Evolutionary conservation across 768 basidiomycete genomes (phyloP).

Genomic region (Serendipita sp.): DNA sequence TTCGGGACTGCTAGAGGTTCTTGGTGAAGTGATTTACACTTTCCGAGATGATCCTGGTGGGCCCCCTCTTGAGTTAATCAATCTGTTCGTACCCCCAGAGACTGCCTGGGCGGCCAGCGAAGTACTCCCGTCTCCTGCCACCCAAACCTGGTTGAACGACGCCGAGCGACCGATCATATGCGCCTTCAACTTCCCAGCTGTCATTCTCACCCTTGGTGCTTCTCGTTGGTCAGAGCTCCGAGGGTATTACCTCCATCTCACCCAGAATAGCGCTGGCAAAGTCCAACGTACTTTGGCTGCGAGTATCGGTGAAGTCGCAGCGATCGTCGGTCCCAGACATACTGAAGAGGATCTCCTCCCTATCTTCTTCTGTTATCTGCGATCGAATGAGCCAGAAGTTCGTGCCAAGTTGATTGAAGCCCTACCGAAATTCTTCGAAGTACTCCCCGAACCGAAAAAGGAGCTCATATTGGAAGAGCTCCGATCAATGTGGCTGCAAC

Average conservation of each 20-base stretch:
- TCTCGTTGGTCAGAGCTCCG: constrained; percentile 61
- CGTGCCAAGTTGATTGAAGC: constrained; percentile 57
- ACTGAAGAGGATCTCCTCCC: constrained; percentile 51
- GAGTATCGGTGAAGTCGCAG: constrained; percentile 76
- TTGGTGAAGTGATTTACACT: constrained; percentile 78
- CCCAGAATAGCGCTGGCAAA: constrained; percentile 40
- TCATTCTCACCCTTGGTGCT: constrained; percentile 65
- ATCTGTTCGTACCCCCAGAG: constrained; percentile 55
- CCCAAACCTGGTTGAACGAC: constrained; percentile 25
- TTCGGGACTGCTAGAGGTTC: constrained; percentile 63
- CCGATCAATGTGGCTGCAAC: constrained; percentile 38
- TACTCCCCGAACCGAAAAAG: constrained; percentile 33
- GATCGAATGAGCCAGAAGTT: constrained; percentile 47
- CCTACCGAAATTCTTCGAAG: constrained; percentile 37
- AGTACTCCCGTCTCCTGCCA: background rate
- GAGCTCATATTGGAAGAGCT: constrained; percentile 28
- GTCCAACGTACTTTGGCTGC: constrained; percentile 74
- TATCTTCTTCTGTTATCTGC: constrained; percentile 51
- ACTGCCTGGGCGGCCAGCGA: background rate
- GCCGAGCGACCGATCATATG: constrained; percentile 61
- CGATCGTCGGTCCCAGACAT: constrained; percentile 60
- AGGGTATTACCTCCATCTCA: constrained; percentile 47
- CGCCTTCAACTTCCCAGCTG: constrained; percentile 86
- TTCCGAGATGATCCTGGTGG: constrained; percentile 52
- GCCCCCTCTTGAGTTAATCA: constrained; percentile 58